Evolutionary conservation across 2,329 filamentous ascomycete species (phyloP).

Genomic region (Colletotrichum shisoi): DNA sequence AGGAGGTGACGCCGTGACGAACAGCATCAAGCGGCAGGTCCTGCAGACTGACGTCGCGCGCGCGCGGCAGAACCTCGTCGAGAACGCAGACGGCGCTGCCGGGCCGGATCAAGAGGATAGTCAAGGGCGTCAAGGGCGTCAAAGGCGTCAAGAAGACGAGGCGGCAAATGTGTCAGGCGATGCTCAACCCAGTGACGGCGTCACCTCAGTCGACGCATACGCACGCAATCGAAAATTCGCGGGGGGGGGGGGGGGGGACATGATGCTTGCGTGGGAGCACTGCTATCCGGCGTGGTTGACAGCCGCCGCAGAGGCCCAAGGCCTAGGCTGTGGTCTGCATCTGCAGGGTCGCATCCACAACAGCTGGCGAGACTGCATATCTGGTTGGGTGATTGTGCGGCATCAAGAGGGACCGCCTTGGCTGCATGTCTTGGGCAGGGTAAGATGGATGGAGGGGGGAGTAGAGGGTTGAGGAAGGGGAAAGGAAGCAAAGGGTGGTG

Average conservation of each 20-base stretch:
- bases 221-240: not conserved
- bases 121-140: not conserved
- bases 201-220: not conserved
- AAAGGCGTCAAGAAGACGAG: not conserved
- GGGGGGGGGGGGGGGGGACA: not conserved
- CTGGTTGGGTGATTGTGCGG: not conserved
- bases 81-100: not conserved
- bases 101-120: constrained; percentile 11
- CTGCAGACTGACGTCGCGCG: constrained; percentile 7
- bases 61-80: constrained; percentile 2
- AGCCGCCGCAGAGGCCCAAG: not conserved
- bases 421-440: too few species aligned
- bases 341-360: not conserved
- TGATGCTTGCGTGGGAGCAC: not conserved
- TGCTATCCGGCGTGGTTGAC: constrained; percentile 3
- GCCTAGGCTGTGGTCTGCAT: not conserved
- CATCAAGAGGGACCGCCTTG: too few species aligned
- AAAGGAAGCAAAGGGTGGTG: not conserved
- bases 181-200: not conserved
- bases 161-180: not conserved
- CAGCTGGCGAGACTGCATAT: not conserved
- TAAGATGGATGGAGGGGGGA: not conserved
- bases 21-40: constrained; percentile 3
- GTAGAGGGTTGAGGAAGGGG: not conserved
- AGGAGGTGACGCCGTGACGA: constrained; percentile 2